Conservation (phyloP, 1,284 basidiomycete species). For the Moniliophthora roreri region DNA sequence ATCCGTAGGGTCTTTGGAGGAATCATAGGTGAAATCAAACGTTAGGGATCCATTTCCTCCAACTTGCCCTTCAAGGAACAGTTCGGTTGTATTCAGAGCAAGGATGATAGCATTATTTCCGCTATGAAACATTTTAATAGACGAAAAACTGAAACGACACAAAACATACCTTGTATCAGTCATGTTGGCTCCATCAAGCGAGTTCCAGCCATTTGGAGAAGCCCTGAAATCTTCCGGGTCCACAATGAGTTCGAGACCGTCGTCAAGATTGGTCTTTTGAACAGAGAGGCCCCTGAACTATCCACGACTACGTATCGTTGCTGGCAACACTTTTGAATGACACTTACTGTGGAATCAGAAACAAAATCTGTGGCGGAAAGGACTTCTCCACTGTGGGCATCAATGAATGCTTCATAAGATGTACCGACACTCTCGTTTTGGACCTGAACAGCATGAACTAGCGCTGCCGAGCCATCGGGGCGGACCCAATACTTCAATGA, state of each 20-base stretch:
- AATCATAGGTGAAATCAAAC: not conserved
- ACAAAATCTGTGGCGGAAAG: constrained; percentile 53
- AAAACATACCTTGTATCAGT: not conserved
- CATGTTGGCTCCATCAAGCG: constrained; percentile 16
- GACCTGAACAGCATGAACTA: constrained; percentile 56
- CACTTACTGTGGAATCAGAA: constrained; percentile 37
- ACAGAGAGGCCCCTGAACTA: constrained; percentile 43
- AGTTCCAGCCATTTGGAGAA: constrained; percentile 52
- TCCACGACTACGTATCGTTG: not conserved
- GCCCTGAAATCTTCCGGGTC: constrained; percentile 39
- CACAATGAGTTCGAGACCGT: constrained; percentile 38
- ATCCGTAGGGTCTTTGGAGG: constrained; percentile 2
- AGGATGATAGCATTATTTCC: constrained; percentile 42
- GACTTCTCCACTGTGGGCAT: constrained; percentile 52
- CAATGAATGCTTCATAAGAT: constrained; percentile 67
- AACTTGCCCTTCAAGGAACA: constrained; percentile 9
- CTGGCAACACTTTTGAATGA: not conserved
- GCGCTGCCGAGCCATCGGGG: constrained; percentile 46
- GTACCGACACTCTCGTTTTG: constrained; percentile 50
- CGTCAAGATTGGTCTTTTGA: constrained; percentile 31
- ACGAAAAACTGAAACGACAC: not conserved
- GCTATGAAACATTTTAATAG: constrained; percentile 15
- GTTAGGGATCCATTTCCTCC: not conserved
- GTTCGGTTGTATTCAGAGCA: constrained; percentile 27
- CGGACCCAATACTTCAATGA: constrained; percentile 47